Evolutionary conservation across 176 grass and related monocot genomes (phyloP).

Genomic region (Hsuehochloa calcarea): DNA sequence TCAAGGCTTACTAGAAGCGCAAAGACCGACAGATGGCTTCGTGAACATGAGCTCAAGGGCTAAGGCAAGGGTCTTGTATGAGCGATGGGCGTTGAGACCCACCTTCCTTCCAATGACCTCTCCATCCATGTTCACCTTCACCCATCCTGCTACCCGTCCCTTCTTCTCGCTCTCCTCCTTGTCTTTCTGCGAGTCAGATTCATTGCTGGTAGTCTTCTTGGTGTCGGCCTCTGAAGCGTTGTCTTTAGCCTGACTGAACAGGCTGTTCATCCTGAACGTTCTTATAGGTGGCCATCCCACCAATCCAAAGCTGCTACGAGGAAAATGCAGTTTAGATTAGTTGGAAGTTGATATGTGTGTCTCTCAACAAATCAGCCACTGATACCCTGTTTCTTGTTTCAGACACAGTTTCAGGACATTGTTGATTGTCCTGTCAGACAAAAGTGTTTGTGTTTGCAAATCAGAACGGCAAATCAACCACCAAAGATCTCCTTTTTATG

Average conservation of each 20-base stretch:
- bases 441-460: not conserved
- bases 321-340: conserved; percentile 16
- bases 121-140: conserved; percentile 88
- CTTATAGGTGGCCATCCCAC: conserved; percentile 89
- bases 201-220: conserved; percentile 25
- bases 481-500: not conserved
- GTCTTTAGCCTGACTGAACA: conserved; percentile 68
- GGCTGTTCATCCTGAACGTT: conserved; percentile 78
- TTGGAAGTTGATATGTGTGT: not conserved
- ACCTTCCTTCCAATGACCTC: conserved; percentile 89
- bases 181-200: conserved; percentile 24
- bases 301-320: conserved; percentile 49
- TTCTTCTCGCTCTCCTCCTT: conserved; percentile 49
- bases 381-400: not conserved
- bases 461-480: conserved; percentile 18
- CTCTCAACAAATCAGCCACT: conserved; percentile 6
- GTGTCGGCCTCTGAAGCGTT: conserved; percentile 13
- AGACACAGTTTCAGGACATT: not conserved
- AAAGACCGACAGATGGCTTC: conserved; percentile 36
- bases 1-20: conserved; percentile 40
- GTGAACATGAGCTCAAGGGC: conserved; percentile 85
- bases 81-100: conserved; percentile 57
- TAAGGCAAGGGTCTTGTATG: conserved; percentile 60
- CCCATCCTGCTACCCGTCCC: conserved; percentile 32
- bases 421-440: not conserved